phyloP scores from a whole-genome alignment of 352 stramenopile genomes.

The Phytophthora palmivora region DNA sequence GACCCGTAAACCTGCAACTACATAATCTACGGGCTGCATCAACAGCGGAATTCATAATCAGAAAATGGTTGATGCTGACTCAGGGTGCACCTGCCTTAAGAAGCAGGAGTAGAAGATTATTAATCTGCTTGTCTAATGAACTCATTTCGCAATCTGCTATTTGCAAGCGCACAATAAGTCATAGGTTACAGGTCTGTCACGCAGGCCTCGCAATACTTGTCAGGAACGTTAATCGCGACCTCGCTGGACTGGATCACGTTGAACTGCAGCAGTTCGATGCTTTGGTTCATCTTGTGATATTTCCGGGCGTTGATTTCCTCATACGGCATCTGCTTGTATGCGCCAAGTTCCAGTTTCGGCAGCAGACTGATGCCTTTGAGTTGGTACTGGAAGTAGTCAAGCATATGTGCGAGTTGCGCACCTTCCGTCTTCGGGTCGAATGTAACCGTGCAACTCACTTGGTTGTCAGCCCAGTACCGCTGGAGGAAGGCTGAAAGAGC shows the following conservation, averaged over 20 bases:
- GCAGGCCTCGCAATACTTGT: slow-evolving; percentile 70
- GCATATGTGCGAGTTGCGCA: slow-evolving; percentile 73
- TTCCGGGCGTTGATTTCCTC: slow-evolving; percentile 83
- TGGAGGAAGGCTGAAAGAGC: slow-evolving; percentile 92
- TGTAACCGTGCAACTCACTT: slow-evolving; percentile 94
- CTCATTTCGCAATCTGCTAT: too few relatives aligned
- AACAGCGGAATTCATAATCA: too few relatives aligned
- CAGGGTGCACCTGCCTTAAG: too few relatives aligned
- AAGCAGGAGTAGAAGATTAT: too few relatives aligned
- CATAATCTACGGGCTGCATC: too few relatives aligned
- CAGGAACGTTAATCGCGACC: slow-evolving; percentile 47
- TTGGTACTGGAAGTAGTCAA: slow-evolving; percentile 95
- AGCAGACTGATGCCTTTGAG: slow-evolving; percentile 94
- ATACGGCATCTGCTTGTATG: slow-evolving; percentile 93
- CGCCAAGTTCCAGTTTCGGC: slow-evolving; percentile 76
- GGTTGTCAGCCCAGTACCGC: slow-evolving; percentile 95
- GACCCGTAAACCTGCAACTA: too few relatives aligned
- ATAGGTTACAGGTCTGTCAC: slow-evolving; percentile 23
- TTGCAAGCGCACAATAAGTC: too few relatives aligned
- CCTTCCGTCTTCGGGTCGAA: slow-evolving; percentile 92
- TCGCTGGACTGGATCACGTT: slow-evolving; percentile 43
- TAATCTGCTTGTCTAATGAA: too few relatives aligned
- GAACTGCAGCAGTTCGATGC: slow-evolving; percentile 55
- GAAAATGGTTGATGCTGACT: too few relatives aligned
- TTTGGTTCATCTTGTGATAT: slow-evolving; percentile 63